Base-by-base conservation (phyloP, 1,284 basidiomycete species). In the Fomitopsis betulina region DNA sequence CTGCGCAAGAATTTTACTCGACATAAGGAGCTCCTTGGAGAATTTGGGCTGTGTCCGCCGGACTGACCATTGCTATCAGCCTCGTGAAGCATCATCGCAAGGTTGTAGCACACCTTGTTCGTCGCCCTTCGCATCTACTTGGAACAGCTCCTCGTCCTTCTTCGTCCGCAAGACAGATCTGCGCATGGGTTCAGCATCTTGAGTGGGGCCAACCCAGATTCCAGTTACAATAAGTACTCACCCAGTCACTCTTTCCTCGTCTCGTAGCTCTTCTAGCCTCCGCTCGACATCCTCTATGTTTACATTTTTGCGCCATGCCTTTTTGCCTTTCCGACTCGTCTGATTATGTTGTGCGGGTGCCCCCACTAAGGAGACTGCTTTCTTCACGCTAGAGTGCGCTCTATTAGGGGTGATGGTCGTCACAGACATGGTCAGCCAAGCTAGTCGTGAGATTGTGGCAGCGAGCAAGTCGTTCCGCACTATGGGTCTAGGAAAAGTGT, bases 301-400 rank as follows among this genome's bases (percentile, higher is more conserved):
- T 55, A 95, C 86, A 72, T 96, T 92, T 76, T 97, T 97, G 67
- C 95, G 77, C 95, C 95, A 97, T 56, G 94, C 87, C 60, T 85
- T 85, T 75, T 96, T 97, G 53, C 93, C 91, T 72, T 94, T 97
- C 58, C 94, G 78, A 63, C 88, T 93, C 0, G 84, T 74, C 70
- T 96, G 93, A 12, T 75, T 79, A 51, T 79, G 80, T 65, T 89
- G 86, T 1, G 89, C 78, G 0, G 91, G 91, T 4, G 89, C 89
- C 8, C 85, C 85, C n/a, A 79, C 57, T 15, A 58, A 56, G 12
- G 64, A 66, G 37, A 37, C 42, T 6, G 51, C 1, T 13, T 58
- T 62, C 54, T 64, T 65, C 19, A 12, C 21, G 12, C 53, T 35
- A 6, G 30, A 6, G 25, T 19, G 25, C 17, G n/a, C 10, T 10